These are phyloP conservation scores for Xylaria grammica DNA, from an alignment of 495 filamentous ascomycete genomes.

Conservation along the genomic window DNA sequence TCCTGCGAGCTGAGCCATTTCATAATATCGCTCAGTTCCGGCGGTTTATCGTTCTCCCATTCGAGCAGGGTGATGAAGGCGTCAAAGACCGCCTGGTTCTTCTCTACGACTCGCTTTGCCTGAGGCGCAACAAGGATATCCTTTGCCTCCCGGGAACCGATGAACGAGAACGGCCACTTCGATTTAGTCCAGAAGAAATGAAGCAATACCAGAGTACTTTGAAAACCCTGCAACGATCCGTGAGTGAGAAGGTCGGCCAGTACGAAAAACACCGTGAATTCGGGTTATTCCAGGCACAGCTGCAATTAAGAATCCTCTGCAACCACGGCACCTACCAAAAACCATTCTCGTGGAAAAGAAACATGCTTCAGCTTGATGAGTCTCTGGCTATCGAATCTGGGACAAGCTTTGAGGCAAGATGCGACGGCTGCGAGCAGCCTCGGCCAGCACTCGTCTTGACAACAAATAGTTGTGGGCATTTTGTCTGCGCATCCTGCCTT, in stretches of 20 bases:
- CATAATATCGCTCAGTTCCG: slow-evolving; percentile 38
- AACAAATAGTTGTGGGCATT: slow-evolving; percentile 36
- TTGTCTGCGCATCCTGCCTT: slow-evolving; percentile 39
- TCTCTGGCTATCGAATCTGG: slow-evolving; percentile 28
- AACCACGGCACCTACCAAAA: slow-evolving; percentile 54
- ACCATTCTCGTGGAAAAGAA: slow-evolving; percentile 41
- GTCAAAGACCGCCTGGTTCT: slow-evolving; percentile 38
- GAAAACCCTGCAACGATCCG: slow-evolving; percentile 37
- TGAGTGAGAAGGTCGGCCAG: slow-evolving; percentile 37
- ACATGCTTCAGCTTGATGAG: slow-evolving; percentile 33
- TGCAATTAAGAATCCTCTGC: slow-evolving; percentile 51
- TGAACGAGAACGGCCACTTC: slow-evolving; percentile 24
- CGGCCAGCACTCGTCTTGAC: slow-evolving; percentile 32
- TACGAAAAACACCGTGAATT: slow-evolving; percentile 31
- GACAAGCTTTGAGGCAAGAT: slow-evolving; percentile 24
- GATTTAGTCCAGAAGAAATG: slow-evolving; percentile 37
- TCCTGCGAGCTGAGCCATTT: slow-evolving; percentile 33
- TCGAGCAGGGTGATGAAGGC: slow-evolving; percentile 31
- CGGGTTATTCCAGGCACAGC: slow-evolving; percentile 46
- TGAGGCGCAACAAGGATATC: slow-evolving; percentile 45
- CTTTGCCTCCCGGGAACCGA: slow-evolving; percentile 44
- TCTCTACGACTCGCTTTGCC: slow-evolving; percentile 44
- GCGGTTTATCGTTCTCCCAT: slow-evolving; percentile 32
- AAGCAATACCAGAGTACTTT: slow-evolving; percentile 40
- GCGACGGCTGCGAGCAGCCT: slow-evolving; percentile 32